Conservation (phyloP, 75 land plant genomes). For the Cupressus sempervirens region DNA sequence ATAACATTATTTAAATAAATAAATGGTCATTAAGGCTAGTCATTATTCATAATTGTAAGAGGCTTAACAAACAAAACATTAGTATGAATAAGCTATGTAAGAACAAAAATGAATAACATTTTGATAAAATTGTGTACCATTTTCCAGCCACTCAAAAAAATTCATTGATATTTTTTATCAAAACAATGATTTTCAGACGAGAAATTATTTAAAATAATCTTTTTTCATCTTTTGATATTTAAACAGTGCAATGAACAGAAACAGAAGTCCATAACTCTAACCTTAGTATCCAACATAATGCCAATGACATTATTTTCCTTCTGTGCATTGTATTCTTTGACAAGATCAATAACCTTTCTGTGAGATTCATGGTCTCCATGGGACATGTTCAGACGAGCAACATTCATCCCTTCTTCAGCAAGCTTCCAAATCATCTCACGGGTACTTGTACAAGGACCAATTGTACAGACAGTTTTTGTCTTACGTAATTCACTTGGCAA, state of each 20-base stretch:
- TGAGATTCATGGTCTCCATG: slow-evolving; percentile 96
- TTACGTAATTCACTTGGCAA: slow-evolving; percentile 76
- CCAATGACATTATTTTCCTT: slow-evolving; percentile 74
- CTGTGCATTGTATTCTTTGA: slow-evolving; percentile 86
- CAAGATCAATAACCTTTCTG: slow-evolving; percentile 93
- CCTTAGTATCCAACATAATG: slow-evolving; percentile 98
- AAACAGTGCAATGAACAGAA: background rate
- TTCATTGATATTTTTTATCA: background rate
- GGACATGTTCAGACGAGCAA: slow-evolving; percentile 95
- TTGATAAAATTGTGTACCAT: background rate
- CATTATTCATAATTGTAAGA: background rate
- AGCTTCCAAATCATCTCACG: slow-evolving; percentile 95
- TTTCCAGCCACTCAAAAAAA: background rate
- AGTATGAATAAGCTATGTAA: background rate
- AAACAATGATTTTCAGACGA: background rate
- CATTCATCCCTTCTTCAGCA: slow-evolving; percentile 94
- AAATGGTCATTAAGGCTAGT: background rate
- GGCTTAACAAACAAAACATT: background rate
- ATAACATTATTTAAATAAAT: too few species aligned
- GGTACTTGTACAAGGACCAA: slow-evolving; percentile 87
- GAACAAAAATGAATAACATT: background rate
- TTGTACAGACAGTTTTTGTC: slow-evolving; percentile 96
- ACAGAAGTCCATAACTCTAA: background rate
- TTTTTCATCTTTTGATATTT: background rate
- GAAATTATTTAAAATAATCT: background rate